phyloP scores from a whole-genome alignment of 352 stramenopile species.

The Phytophthora cactorum region DNA sequence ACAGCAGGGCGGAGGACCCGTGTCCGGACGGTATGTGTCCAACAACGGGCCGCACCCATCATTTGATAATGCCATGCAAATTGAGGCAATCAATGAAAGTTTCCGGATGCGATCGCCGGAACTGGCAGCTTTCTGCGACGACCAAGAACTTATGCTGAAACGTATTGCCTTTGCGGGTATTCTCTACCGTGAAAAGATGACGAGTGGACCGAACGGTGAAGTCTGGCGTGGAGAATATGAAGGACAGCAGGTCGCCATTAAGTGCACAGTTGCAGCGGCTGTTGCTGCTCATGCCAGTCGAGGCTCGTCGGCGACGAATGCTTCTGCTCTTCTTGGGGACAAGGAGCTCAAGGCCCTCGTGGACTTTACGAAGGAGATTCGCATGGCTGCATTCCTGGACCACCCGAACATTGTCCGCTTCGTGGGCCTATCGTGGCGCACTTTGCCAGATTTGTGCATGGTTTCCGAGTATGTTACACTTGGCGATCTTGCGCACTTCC shows the following conservation, averaged over 20 bases:
- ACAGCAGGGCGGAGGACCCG: not conserved
- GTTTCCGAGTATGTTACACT: conserved; percentile 49
- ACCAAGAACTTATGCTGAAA: conserved; percentile 49
- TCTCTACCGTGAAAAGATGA: conserved; percentile 36
- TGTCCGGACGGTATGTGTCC: conserved; percentile 25
- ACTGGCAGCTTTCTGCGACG: conserved; percentile 41
- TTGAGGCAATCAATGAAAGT: conserved; percentile 45
- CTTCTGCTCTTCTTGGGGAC: conserved; percentile 28
- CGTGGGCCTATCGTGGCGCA: conserved; percentile 54
- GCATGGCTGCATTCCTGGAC: conserved; percentile 51
- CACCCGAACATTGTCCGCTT: conserved; percentile 64
- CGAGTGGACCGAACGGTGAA: conserved; percentile 45
- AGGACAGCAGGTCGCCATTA: conserved; percentile 59
- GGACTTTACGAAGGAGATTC: conserved; percentile 57
- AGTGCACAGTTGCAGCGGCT: conserved; percentile 38
- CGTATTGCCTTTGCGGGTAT: conserved; percentile 40
- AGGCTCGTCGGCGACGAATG: conserved; percentile 15
- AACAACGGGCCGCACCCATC: conserved; percentile 31
- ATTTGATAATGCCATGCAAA: conserved; percentile 29
- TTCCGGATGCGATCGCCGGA: conserved; percentile 36
- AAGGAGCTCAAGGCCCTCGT: conserved; percentile 39
- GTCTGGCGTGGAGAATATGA: conserved; percentile 67
- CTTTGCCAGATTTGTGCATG: conserved; percentile 52
- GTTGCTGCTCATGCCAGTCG: conserved; percentile 17
- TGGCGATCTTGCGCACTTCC: conserved; percentile 45